These are phyloP conservation scores for Zychaea mexicana DNA, from an alignment of 371 early-diverging fungal species.

Conservation along the genomic window DNA sequence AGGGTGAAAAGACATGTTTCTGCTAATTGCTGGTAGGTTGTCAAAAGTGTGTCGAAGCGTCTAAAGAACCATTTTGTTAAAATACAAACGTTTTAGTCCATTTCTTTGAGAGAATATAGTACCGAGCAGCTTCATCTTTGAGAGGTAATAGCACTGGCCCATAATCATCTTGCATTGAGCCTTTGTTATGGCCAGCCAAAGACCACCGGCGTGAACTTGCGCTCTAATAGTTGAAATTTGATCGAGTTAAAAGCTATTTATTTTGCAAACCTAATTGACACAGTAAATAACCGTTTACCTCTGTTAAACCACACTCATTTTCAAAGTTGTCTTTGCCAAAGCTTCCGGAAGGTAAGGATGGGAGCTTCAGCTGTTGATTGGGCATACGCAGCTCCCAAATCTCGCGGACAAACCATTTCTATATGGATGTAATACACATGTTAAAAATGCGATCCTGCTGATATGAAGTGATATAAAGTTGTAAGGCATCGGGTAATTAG, in stretches of 20 bases:
- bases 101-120: no score
- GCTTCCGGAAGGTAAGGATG: not conserved
- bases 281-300: slow-evolving; percentile 1
- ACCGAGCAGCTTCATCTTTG: slow-evolving; percentile 45
- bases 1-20: slow-evolving; percentile 81
- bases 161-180: slow-evolving; percentile 1
- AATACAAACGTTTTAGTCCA: not conserved
- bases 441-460: slow-evolving; percentile 7
- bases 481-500: no score
- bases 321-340: not conserved
- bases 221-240: not conserved
- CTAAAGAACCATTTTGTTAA: slow-evolving; percentile 13
- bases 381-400: slow-evolving; percentile 61
- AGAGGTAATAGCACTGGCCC: slow-evolving; percentile 30
- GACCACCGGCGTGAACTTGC: slow-evolving; percentile 21
- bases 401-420: slow-evolving; percentile 79
- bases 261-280: not conserved
- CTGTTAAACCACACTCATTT: slow-evolving; percentile 1
- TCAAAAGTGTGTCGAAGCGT: slow-evolving; percentile 56
- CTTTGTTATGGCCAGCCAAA: slow-evolving; percentile 2
- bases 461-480: no score
- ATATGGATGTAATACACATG: slow-evolving; percentile 18
- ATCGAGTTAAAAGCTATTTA: not conserved
- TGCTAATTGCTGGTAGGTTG: slow-evolving; percentile 72
- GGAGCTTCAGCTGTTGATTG: slow-evolving; percentile 9